Evolutionary conservation across 73 alveolate genomes (phyloP).

Genomic region (Symbiodinium pilosum): DNA sequence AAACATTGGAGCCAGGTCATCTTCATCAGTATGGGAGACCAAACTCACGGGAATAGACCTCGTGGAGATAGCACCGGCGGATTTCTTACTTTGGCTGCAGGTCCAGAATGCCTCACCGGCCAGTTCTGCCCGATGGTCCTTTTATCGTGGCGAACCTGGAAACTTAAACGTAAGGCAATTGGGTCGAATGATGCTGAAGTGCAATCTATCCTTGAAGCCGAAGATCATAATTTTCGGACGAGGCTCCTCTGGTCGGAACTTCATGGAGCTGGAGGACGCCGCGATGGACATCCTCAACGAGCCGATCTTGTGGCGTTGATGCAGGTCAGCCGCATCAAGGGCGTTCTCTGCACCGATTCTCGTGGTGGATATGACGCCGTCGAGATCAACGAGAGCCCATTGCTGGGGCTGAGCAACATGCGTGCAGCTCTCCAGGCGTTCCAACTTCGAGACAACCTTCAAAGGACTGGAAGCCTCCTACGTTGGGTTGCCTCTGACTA

Average conservation of each 20-base stretch:
- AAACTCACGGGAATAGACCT: neutral
- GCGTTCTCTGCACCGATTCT: too few species aligned
- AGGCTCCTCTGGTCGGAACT: neutral
- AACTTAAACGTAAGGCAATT: slow-evolving; percentile 1
- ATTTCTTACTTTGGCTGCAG: neutral
- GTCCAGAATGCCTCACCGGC: neutral
- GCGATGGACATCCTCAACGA: too few species aligned
- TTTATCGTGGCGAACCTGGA: neutral
- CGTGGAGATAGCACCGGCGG: neutral
- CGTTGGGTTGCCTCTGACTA: too few species aligned
- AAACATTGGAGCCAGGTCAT: neutral
- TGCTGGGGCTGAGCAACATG: too few species aligned
- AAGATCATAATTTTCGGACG: neutral
- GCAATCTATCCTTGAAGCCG: neutral
- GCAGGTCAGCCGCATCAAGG: too few species aligned
- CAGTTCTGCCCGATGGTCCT: neutral
- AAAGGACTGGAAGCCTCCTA: too few species aligned
- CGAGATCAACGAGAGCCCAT: too few species aligned
- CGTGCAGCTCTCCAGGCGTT: too few species aligned
- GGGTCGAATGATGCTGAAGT: neutral
- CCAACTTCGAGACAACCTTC: too few species aligned
- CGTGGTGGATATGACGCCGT: too few species aligned
- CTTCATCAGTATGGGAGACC: neutral
- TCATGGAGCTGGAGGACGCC: too few species aligned
- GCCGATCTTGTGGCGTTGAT: too few species aligned